Evolutionary conservation across 2,329 filamentous ascomycete species (phyloP).

Genomic region (Aspergillus brasiliensis): DNA sequence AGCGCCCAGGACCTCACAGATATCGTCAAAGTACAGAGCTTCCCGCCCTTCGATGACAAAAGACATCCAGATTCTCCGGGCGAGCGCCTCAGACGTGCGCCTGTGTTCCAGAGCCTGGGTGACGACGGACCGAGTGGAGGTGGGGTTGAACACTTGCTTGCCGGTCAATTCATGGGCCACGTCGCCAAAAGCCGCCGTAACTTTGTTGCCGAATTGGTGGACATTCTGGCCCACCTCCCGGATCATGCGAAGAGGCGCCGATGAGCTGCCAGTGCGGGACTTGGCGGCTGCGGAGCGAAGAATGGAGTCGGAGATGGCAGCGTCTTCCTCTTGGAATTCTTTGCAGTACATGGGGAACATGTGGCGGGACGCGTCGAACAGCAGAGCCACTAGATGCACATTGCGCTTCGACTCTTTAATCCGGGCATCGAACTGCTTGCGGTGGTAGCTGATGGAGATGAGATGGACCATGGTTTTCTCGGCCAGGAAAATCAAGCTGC

Average conservation of each 20-base stretch:
- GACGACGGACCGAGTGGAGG: conserved; percentile 85
- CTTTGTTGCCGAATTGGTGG: conserved; percentile 84
- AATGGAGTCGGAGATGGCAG: conserved; percentile 83
- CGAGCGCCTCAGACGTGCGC: conserved; percentile 83
- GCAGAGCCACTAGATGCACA: conserved; percentile 74
- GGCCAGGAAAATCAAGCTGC: conserved; percentile 57
- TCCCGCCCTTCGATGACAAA: conserved; percentile 91
- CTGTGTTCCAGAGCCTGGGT: conserved; percentile 85
- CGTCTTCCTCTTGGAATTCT: conserved; percentile 90
- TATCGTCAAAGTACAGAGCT: conserved; percentile 74
- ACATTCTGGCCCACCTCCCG: conserved; percentile 71
- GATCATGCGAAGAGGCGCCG: conserved; percentile 77
- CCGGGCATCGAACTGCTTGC: conserved; percentile 65
- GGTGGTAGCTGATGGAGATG: conserved; percentile 69
- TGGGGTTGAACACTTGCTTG: conserved; percentile 92
- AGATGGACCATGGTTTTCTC: conserved; percentile 65
- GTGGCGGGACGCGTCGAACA: conserved; percentile 86
- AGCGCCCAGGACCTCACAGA: conserved; percentile 81
- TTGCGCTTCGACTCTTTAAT: conserved; percentile 92
- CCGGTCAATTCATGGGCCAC: conserved; percentile 93
- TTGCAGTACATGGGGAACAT: conserved; percentile 90
- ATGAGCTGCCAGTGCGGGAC: conserved; percentile 55
- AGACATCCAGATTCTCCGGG: conserved; percentile 96
- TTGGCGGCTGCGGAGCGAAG: conserved; percentile 59
- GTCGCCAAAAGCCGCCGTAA: conserved; percentile 90